Percentiles rank a stretch among this genome's conserved stretches.
These are phyloP conservation scores for Hericium coralloides DNA, from an alignment of 768 basidiomycete species.

Conservation along the genomic window DNA sequence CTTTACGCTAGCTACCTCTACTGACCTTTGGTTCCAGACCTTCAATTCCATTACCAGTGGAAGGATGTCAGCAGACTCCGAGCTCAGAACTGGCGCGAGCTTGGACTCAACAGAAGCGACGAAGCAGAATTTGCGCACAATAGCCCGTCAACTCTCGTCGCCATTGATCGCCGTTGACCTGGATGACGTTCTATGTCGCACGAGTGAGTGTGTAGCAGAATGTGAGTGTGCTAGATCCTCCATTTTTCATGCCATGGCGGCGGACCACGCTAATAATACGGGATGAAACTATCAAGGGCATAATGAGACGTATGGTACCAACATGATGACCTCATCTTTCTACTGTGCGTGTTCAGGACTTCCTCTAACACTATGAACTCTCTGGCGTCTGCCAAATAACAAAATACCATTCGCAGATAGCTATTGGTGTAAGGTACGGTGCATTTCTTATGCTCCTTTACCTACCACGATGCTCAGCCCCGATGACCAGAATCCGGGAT, in stretches of 20 bases:
- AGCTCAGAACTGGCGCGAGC: neutral
- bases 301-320: slow-evolving; percentile 7
- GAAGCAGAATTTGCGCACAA: too few species aligned
- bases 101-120: neutral
- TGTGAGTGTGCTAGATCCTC: slow-evolving; percentile 4
- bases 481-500: slow-evolving; percentile 8
- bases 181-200: slow-evolving; percentile 10
- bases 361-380: neutral
- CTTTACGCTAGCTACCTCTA: too few species aligned
- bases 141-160: neutral
- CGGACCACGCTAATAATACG: neutral
- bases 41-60: too few species aligned
- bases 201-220: slow-evolving; percentile 7
- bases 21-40: too few species aligned
- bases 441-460: neutral
- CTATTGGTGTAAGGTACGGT: slow-evolving; percentile 10
- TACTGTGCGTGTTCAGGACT: slow-evolving; percentile 6
- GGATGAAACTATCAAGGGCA: slow-evolving; percentile 6
- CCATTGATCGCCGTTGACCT: slow-evolving; percentile 9
- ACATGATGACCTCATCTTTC: slow-evolving; percentile 10
- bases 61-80: neutral
- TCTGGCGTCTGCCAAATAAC: neutral
- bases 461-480: neutral
- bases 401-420: neutral
- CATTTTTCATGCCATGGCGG: neutral